phyloP scores from a whole-genome alignment of 768 basidiomycete species.

The Pulveroboletus ravenelii region DNA sequence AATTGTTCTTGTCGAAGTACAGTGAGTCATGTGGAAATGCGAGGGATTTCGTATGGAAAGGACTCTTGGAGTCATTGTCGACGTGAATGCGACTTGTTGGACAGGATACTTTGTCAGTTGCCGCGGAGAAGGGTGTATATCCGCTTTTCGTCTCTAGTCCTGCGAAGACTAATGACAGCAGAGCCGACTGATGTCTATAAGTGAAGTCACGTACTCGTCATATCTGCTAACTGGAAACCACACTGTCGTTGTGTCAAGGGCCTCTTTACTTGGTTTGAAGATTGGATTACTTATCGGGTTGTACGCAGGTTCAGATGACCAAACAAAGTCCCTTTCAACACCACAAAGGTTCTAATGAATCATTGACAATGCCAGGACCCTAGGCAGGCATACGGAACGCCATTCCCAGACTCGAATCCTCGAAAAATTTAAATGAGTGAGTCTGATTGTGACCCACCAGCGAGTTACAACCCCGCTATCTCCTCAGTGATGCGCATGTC shows the following conservation, averaged over 20 bases:
- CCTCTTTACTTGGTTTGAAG: neutral
- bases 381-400: too few relatives aligned
- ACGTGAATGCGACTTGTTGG: constrained; percentile 7
- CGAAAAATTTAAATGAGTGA: too few relatives aligned
- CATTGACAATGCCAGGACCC: too few relatives aligned
- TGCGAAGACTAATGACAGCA: neutral
- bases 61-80: constrained; percentile 39
- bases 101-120: neutral
- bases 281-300: neutral
- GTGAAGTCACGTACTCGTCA: neutral
- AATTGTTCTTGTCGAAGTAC: constrained; percentile 74
- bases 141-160: neutral
- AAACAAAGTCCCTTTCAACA: neutral
- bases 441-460: too few relatives aligned
- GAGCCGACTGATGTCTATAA: neutral
- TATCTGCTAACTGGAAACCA: neutral
- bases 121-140: neutral
- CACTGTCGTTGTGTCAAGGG: neutral
- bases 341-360: too few relatives aligned
- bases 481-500: too few relatives aligned
- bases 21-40: constrained; percentile 76
- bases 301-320: neutral
- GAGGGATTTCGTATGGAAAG: constrained; percentile 71
- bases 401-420: too few relatives aligned
- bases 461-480: too few relatives aligned